A percentile compares a stretch with the other conserved stretches of the same genome.
phyloP scores from a whole-genome alignment of 495 filamentous ascomycete genomes.

The Annulohypoxylon bovei region DNA sequence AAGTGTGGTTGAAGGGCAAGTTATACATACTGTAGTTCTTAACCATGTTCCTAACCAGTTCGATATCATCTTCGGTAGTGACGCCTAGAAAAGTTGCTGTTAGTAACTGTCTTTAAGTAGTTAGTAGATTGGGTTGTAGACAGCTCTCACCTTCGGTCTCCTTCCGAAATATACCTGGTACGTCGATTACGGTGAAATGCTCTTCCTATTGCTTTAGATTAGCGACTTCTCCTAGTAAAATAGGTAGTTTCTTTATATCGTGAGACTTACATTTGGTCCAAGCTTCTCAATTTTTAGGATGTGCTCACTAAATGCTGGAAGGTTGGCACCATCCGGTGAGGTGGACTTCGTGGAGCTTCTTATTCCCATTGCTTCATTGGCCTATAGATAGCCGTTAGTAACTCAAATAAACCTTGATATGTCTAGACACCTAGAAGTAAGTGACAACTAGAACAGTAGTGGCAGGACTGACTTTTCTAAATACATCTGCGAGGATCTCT shows the following conservation, averaged over 20 bases:
- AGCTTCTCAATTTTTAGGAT: conserved; percentile 67
- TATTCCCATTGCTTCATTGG: conserved; percentile 59
- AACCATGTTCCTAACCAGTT: conserved; percentile 64
- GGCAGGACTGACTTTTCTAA: conserved; percentile 43
- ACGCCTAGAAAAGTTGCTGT: conserved; percentile 27
- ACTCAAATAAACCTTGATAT: too few species aligned
- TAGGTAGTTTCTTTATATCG: background rate
- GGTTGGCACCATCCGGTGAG: conserved; percentile 23
- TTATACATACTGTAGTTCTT: conserved; percentile 58
- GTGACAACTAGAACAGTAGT: background rate
- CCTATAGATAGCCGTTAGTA: conserved; percentile 42
- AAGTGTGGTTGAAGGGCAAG: background rate
- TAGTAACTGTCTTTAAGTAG: background rate
- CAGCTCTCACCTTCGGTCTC: conserved; percentile 52
- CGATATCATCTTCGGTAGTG: conserved; percentile 59
- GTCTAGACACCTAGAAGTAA: background rate
- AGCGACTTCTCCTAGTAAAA: background rate
- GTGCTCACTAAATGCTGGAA: conserved; percentile 63
- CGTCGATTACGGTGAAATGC: conserved; percentile 68
- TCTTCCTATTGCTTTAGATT: conserved; percentile 45
- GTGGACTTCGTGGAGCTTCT: conserved; percentile 27
- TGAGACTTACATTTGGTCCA: conserved; percentile 56
- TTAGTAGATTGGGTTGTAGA: background rate
- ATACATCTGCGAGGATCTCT: conserved; percentile 42
- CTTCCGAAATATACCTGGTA: conserved; percentile 70